Evolutionary conservation across 2,329 filamentous ascomycete genomes (phyloP).

Genomic region (Ceratocystis ficicola): DNA sequence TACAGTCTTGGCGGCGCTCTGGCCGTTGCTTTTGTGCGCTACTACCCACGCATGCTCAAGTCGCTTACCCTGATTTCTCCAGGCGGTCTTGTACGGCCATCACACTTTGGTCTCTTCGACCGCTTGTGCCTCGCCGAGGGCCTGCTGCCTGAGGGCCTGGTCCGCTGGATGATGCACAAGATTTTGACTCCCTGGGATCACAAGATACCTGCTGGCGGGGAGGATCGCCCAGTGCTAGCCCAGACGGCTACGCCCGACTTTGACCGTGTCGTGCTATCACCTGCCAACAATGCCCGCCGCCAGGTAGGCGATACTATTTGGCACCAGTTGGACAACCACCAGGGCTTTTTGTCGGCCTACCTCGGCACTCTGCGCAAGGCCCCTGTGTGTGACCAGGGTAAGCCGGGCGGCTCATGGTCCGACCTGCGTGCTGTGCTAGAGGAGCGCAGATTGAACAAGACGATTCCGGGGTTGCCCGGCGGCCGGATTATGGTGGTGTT

Average conservation of each 20-base stretch:
- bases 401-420: slow-evolving; percentile 43
- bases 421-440: slow-evolving; percentile 41
- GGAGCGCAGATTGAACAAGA: slow-evolving; percentile 28
- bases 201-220: slow-evolving; percentile 30
- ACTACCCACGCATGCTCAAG: slow-evolving; percentile 52
- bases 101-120: slow-evolving; percentile 48
- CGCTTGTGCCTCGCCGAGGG: slow-evolving; percentile 50
- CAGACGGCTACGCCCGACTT: slow-evolving; percentile 30
- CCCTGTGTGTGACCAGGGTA: slow-evolving; percentile 52
- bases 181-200: slow-evolving; percentile 36
- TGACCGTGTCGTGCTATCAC: slow-evolving; percentile 41
- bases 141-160: slow-evolving; percentile 46
- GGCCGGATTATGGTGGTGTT: slow-evolving; percentile 53
- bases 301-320: slow-evolving; percentile 47
- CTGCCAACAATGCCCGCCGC: slow-evolving; percentile 39
- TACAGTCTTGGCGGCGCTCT: slow-evolving; percentile 74
- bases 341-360: slow-evolving; percentile 57
- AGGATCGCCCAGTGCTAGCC: slow-evolving; percentile 30
- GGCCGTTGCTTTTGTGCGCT: slow-evolving; percentile 54
- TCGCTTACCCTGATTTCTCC: slow-evolving; percentile 56
- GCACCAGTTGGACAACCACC: slow-evolving; percentile 57
- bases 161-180: slow-evolving; percentile 40
- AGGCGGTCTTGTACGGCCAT: slow-evolving; percentile 52
- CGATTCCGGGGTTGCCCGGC: slow-evolving; percentile 28
- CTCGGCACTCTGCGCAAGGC: slow-evolving; percentile 58